Evolutionary conservation across 2,329 filamentous ascomycete genomes (phyloP).

Genomic region (Trichophyton schoenleinii): DNA sequence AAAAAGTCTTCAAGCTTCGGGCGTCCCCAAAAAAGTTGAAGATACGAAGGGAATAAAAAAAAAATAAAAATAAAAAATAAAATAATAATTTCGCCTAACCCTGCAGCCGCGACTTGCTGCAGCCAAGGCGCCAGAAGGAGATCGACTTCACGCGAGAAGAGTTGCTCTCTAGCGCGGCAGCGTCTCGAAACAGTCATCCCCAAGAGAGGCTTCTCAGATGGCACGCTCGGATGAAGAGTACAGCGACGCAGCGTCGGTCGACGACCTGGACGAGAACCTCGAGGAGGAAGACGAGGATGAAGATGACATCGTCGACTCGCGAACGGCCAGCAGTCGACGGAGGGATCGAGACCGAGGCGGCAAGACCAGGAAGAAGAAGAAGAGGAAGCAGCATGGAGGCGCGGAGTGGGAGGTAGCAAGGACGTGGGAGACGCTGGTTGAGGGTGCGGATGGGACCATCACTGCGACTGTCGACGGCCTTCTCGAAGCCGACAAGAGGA

Average conservation of each 20-base stretch:
- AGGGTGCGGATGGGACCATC: slow-evolving; percentile 67
- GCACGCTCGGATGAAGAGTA: slow-evolving; percentile 42
- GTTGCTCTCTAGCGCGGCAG: slow-evolving; percentile 1
- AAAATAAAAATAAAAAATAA: too few species aligned
- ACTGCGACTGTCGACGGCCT: slow-evolving; percentile 58
- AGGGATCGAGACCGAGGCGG: slow-evolving; percentile 10
- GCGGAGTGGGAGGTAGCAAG: slow-evolving; percentile 37
- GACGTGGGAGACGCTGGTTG: slow-evolving; percentile 57
- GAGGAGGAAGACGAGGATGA: slow-evolving; percentile 19
- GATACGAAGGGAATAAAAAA: neutral
- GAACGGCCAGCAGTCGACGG: neutral
- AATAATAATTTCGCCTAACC: neutral
- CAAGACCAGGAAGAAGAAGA: slow-evolving; percentile 16
- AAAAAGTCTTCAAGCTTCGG: neutral
- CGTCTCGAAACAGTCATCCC: neutral
- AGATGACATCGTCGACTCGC: slow-evolving; percentile 6
- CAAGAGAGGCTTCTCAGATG: slow-evolving; percentile 18
- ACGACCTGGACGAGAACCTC: slow-evolving; percentile 27
- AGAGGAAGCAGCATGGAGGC: slow-evolving; percentile 16
- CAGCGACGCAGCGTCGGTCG: slow-evolving; percentile 37
- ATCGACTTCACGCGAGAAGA: neutral
- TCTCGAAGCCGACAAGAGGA: slow-evolving; percentile 71
- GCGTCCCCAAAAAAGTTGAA: neutral
- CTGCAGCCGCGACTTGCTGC: neutral
- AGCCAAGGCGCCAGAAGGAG: slow-evolving; percentile 2